A percentile compares a stretch with the other conserved stretches of the same genome.
phyloP scores from a whole-genome alignment of 805 yeast species.

The Debaryomyces hansenii region DNA sequence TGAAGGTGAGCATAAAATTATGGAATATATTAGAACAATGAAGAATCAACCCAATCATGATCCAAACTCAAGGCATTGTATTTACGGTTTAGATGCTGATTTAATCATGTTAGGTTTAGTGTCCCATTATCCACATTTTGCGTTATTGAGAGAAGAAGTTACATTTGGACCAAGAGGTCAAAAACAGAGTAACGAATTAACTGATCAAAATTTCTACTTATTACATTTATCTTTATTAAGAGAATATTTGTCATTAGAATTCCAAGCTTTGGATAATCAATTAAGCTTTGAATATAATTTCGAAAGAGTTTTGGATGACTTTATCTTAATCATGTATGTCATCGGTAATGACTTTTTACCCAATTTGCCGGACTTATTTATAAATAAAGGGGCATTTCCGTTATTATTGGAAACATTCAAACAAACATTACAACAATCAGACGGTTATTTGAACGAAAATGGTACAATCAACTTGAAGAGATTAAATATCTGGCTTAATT shows the following conservation, averaged over 20 bases:
- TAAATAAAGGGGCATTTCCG: constrained; percentile 97
- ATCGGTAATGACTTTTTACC: constrained; percentile 98
- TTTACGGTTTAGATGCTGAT: constrained; percentile 96
- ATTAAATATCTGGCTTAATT: constrained; percentile 72
- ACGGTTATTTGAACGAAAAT: constrained; percentile 80
- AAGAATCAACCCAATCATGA: constrained; percentile 74
- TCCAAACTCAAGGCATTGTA: constrained; percentile 86
- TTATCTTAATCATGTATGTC: constrained; percentile 86
- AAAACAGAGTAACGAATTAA: constrained; percentile 47
- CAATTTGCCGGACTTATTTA: constrained; percentile 87
- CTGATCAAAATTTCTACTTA: constrained; percentile 77
- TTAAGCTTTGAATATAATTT: constrained; percentile 73
- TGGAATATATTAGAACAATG: constrained; percentile 82
- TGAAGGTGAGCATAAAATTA: constrained; percentile 97
- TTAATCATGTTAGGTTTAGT: constrained; percentile 89
- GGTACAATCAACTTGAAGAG: constrained; percentile 80
- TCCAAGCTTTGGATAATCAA: constrained; percentile 63
- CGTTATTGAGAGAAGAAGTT: constrained; percentile 93
- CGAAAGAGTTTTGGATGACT: constrained; percentile 89
- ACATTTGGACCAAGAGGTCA: constrained; percentile 65
- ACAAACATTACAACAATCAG: constrained; percentile 66
- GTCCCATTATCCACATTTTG: constrained; percentile 94
- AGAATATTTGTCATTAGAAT: constrained; percentile 88
- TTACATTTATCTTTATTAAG: constrained; percentile 85
- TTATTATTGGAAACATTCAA: constrained; percentile 85